Evolutionary conservation across 306 rosid species (phyloP).

Genomic region (Dalbergia cultrata): DNA sequence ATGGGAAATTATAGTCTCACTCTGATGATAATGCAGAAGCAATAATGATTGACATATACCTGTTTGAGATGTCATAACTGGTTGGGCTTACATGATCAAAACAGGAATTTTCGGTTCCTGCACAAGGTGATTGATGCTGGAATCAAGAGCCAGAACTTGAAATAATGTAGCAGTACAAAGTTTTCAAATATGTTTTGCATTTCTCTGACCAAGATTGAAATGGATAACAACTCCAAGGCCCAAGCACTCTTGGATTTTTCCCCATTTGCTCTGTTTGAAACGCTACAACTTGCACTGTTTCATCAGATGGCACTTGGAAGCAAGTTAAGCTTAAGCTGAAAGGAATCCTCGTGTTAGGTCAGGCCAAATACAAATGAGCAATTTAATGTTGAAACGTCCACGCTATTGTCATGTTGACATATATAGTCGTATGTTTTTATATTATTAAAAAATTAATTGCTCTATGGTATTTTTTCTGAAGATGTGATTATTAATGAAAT

Average conservation of each 20-base stretch:
- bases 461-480: no score
- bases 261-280: not conserved
- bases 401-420: not conserved
- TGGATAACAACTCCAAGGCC: not conserved
- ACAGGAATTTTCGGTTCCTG: not conserved
- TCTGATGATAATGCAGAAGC: not conserved
- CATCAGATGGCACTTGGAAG: not conserved
- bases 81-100: not conserved
- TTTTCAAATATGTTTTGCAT: not conserved
- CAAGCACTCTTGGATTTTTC: not conserved
- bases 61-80: not conserved
- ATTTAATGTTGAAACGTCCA: not conserved
- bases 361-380: not conserved
- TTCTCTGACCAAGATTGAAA: not conserved
- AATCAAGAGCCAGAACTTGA: no score
- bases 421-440: no score
- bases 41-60: not conserved
- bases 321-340: not conserved
- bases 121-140: no score
- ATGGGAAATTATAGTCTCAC: not conserved
- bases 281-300: not conserved
- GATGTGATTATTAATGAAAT: no score
- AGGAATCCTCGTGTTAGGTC: not conserved
- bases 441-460: no score
- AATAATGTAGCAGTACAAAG: not conserved